Evolutionary conservation across 2,329 filamentous ascomycete species (phyloP).

Genomic region (Fusarium longipes): DNA sequence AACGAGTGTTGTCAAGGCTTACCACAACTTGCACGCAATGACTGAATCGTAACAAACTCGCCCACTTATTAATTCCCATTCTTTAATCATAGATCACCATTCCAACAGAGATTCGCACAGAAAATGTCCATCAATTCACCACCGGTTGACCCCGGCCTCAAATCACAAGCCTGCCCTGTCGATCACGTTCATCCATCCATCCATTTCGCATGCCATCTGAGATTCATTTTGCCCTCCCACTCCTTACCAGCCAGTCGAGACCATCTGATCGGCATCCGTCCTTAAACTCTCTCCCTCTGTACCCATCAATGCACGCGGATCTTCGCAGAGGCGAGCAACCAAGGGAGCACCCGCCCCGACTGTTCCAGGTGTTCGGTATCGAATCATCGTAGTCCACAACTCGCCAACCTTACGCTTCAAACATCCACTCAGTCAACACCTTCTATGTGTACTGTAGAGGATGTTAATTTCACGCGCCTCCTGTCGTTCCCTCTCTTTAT

Average conservation of each 20-base stretch:
- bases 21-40: slow-evolving; percentile 4
- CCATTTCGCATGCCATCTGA: slow-evolving; percentile 16
- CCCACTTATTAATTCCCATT: neutral
- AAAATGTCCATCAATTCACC: neutral
- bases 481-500: neutral
- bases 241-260: slow-evolving; percentile 35
- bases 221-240: slow-evolving; percentile 12
- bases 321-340: slow-evolving; percentile 10
- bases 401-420: neutral
- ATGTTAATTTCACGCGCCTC: neutral
- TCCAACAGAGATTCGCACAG: neutral
- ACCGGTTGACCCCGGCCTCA: slow-evolving; percentile 12
- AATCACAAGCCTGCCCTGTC: slow-evolving; percentile 30
- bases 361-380: slow-evolving; percentile 33
- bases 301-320: slow-evolving; percentile 3
- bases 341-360: slow-evolving; percentile 25
- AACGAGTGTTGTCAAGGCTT: slow-evolving; percentile 4
- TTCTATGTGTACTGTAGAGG: neutral
- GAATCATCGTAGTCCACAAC: neutral
- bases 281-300: slow-evolving; percentile 12
- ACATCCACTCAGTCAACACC: neutral
- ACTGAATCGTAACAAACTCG: neutral
- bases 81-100: slow-evolving; percentile 2
- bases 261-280: slow-evolving; percentile 36
- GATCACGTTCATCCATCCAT: slow-evolving; percentile 28